Base-by-base conservation (phyloP, 306 rosid species). In the Inga oerstediana region DNA sequence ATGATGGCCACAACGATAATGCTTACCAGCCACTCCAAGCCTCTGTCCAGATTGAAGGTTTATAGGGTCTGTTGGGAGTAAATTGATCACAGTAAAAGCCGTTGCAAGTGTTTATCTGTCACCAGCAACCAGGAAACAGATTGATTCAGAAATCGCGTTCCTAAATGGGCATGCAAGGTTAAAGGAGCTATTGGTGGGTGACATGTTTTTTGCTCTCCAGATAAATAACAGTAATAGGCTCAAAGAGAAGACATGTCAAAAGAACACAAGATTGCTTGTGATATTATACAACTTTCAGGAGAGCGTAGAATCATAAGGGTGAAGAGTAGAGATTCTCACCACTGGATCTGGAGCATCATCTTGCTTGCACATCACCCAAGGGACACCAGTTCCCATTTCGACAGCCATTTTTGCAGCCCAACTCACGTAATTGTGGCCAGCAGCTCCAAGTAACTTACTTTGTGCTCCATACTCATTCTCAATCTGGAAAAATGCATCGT, bases 321-420 rank as follows among this genome's bases (percentile, higher is more conserved):
- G 32, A 77, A 45, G 81, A 74, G 46, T 75, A 49, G 52, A 76
- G 83, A 56, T 81, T 74, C 90, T 90, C 75, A 97, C 99, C 93
- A 97, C 93, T 82, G 99, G 99, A 94, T 97, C 99, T 35, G 99
- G 99, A 10, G 99, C 99, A 89, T 97, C 98, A n/a, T 94, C 99
- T 90, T 97, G 97, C 91, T 97, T 97, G 92, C 99, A 97, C 99
- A 97, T 97, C 52, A 97, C 88, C 99, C 99, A 97, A 1, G 99
- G 99, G 79, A 97, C 99, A 45, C 99, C 99, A 17, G 99, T 97
- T 67, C 83, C 94, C 88, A 83, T 85, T 87, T 94, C 94, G 37
- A 92, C 92, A 37, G 99, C 99, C 99, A 97, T 97, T 62, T 94
- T 90, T 69, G 99, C 99, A 10, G 99, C 99, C 99, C 99, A 97